A percentile compares a stretch with the other conserved stretches of the same genome.
Evolutionary conservation across 495 filamentous ascomycete genomes (phyloP).

Genomic region (Penicillium cataractarum): DNA sequence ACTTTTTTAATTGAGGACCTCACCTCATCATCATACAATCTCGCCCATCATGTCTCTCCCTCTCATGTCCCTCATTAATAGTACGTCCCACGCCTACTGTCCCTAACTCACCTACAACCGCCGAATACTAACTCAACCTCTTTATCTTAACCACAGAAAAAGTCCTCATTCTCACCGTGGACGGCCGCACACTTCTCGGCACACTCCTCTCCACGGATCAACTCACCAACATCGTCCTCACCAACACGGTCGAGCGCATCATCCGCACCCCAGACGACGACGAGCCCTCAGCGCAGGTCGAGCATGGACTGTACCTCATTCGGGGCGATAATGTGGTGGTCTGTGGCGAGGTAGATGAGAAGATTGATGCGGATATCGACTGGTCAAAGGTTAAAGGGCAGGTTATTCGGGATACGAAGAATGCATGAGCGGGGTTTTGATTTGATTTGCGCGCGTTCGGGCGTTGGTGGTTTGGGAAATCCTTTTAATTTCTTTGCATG

Average conservation of each 20-base stretch:
- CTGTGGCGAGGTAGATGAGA: conserved; percentile 86
- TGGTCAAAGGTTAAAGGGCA: conserved; percentile 88
- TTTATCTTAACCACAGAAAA: conserved; percentile 62
- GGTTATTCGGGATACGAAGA: conserved; percentile 82
- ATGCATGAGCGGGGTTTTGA: conserved; percentile 53
- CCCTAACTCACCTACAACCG: not conserved
- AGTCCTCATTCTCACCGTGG: conserved; percentile 87
- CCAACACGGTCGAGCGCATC: conserved; percentile 83
- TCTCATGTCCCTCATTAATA: conserved; percentile 61
- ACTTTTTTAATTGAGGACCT: not conserved
- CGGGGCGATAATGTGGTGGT: conserved; percentile 94
- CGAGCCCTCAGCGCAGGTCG: conserved; percentile 78
- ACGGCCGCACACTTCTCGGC: conserved; percentile 87
- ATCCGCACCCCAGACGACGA: conserved; percentile 82
- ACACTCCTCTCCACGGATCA: conserved; percentile 86
- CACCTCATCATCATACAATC: not conserved
- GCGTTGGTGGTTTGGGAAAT: conserved; percentile 24
- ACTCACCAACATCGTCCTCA: conserved; percentile 88
- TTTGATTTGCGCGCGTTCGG: conserved; percentile 14
- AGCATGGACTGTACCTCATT: conserved; percentile 87
- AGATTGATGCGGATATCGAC: conserved; percentile 83
- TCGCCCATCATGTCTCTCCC: conserved; percentile 61
- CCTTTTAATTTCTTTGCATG: conserved; percentile 21
- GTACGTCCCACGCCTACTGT: conserved; percentile 42
- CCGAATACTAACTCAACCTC: conserved; percentile 32